Base-by-base conservation (phyloP, 2,329 filamentous ascomycete genomes). In the Penicillium sp. region DNA sequence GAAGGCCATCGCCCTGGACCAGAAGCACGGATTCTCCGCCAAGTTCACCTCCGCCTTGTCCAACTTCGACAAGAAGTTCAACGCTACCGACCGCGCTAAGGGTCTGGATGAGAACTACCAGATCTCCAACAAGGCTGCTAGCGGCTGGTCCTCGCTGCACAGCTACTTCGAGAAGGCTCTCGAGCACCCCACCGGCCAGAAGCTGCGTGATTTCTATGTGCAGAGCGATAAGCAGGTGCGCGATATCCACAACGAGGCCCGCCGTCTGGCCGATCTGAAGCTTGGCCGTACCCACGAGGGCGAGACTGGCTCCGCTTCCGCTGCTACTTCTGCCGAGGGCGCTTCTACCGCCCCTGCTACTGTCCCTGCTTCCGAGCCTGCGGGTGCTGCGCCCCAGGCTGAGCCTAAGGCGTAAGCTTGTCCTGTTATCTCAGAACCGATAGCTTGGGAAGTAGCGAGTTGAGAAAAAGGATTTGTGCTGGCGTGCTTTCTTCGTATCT, bases 101-200 rank as follows among this genome's bases (percentile, higher is more conserved):
- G 87, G 88, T 1, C 83, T 93, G 51, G 93, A 99, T 72, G 82
- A 88, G 74, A 90, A 85, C 74, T 96, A 96, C 77, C 88, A 89
- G 66, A 85, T 97, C 69, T 84, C 85, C 52, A 82, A 87, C 65
- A 89, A 88, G 69, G 91, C 90, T 60, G 84, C 80, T 69, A 82
- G 77, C 56, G 84, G 82, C 57, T 87, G 82, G 80, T 81, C 81
- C 41, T 89, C 90, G 31, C 73, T 97, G 58, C 81, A 81, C 74
- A 91, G 88, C 12, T 99, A 97, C 84, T 97, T 97, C 71, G 93
- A 97, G 78, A 95, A 95, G 83, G 93, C 93, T 2, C 80, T 87
- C 54, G 88, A 83, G 72, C 95, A 92, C 0, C 91, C 92, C 9
- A 96, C 92, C 1, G 94, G 94, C 65, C 86, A 92, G 80, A 91